Percentiles rank a stretch among this genome's conserved stretches.
Conservation (phyloP, 805 yeast species). For the Blastobotrys chiropterorum region DNA sequence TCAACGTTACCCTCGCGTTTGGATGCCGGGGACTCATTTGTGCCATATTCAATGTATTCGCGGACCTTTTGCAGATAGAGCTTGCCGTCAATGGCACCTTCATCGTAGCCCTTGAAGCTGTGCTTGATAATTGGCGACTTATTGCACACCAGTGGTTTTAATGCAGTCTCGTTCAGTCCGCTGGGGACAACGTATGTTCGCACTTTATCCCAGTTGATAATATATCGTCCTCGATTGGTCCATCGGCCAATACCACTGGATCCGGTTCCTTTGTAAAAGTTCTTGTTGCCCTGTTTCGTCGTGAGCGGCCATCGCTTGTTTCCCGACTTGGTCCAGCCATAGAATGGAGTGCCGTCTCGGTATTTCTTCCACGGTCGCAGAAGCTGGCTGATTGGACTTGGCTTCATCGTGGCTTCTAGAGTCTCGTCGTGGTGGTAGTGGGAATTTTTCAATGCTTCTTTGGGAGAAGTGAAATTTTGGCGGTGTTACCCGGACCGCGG, state of each 20-base stretch:
- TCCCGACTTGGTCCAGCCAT: slow-evolving; percentile 73
- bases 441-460: slow-evolving; percentile 1
- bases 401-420: slow-evolving; percentile 26
- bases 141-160: slow-evolving; percentile 75
- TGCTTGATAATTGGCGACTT: slow-evolving; percentile 66
- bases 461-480: background rate
- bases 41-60: slow-evolving; percentile 73
- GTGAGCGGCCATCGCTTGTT: slow-evolving; percentile 75
- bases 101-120: slow-evolving; percentile 58
- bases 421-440: background rate
- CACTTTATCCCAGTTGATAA: slow-evolving; percentile 77
- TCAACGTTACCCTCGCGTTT: slow-evolving; percentile 22
- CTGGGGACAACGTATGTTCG: slow-evolving; percentile 85
- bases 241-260: slow-evolving; percentile 87
- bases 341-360: slow-evolving; percentile 76
- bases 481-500: background rate
- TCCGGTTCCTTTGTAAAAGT: slow-evolving; percentile 92
- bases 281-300: slow-evolving; percentile 91
- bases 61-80: slow-evolving; percentile 65
- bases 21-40: slow-evolving; percentile 27
- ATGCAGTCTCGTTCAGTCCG: slow-evolving; percentile 28
- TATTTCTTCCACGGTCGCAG: slow-evolving; percentile 87
- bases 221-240: slow-evolving; percentile 67
- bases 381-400: slow-evolving; percentile 37
- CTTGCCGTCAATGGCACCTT: slow-evolving; percentile 69